These are phyloP conservation scores for Lentinula detonsa DNA, from an alignment of 768 basidiomycete genomes.

Conservation along the genomic window DNA sequence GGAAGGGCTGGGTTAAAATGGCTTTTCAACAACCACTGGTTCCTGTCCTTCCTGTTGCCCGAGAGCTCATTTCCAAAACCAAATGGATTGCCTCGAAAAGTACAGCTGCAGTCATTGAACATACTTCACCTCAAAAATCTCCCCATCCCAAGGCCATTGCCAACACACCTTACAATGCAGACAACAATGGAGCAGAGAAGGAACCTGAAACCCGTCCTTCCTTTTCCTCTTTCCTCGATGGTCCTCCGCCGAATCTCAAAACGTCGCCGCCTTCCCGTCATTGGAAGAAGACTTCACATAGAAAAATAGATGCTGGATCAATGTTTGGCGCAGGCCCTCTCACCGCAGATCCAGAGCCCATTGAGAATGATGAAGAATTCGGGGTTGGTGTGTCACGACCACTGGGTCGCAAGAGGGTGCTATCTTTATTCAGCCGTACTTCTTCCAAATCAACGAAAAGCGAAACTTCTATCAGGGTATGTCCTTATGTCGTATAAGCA, in stretches of 20 bases:
- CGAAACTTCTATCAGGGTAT: not conserved
- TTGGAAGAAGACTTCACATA: conserved; percentile 22
- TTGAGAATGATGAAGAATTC: conserved; percentile 13
- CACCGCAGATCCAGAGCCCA: conserved; percentile 35
- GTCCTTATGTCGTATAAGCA: not conserved
- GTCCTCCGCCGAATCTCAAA: not conserved
- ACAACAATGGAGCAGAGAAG: not conserved
- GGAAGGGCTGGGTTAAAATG: conserved; percentile 82
- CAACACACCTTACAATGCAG: not conserved
- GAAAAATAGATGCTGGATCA: conserved; percentile 18
- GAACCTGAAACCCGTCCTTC: not conserved
- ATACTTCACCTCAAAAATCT: conserved; percentile 19
- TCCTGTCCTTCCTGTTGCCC: conserved; percentile 73
- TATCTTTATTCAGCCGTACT: conserved; percentile 15
- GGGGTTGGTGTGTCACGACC: conserved; percentile 11
- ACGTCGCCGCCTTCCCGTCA: conserved; percentile 12
- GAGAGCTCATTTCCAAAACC: conserved; percentile 73
- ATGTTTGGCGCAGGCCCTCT: conserved; percentile 25
- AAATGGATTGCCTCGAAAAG: conserved; percentile 55
- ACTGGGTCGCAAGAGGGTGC: conserved; percentile 22
- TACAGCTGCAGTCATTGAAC: conserved; percentile 23
- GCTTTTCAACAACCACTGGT: conserved; percentile 76
- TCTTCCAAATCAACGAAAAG: conserved; percentile 8
- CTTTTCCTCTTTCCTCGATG: not conserved
- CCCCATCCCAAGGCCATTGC: not conserved